phyloP scores from a whole-genome alignment of 2,329 filamentous ascomycete genomes.

The Diplocarpon mali region DNA sequence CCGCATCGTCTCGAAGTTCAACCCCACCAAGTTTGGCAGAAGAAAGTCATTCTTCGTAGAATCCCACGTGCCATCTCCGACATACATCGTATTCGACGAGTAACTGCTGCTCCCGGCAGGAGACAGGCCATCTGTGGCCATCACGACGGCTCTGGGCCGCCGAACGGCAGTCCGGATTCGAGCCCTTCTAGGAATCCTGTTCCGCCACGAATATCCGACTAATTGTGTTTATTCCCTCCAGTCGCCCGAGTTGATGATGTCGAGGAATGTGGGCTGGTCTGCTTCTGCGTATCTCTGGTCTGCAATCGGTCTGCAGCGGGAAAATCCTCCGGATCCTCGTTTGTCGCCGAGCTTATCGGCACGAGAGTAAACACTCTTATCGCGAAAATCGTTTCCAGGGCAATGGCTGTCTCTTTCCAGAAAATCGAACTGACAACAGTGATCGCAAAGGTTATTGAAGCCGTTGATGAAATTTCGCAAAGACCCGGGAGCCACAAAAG shows the following conservation, averaged over 20 bases:
- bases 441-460: constrained; percentile 1
- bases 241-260: constrained; percentile 1
- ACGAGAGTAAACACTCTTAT: constrained; percentile 4
- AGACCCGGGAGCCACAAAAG: background rate
- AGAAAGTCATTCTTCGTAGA: constrained; percentile 66
- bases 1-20: constrained; percentile 72
- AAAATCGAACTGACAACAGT: background rate
- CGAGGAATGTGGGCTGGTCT: constrained; percentile 3
- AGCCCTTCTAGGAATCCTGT: background rate
- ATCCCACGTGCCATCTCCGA: constrained; percentile 80
- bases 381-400: background rate
- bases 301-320: background rate
- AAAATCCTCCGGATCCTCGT: background rate
- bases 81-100: constrained; percentile 60
- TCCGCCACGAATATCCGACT: background rate
- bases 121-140: constrained; percentile 25
- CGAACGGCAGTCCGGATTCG: constrained; percentile 3
- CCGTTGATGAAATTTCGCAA: background rate
- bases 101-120: constrained; percentile 64
- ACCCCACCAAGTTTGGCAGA: constrained; percentile 62
- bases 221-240: background rate
- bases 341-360: background rate
- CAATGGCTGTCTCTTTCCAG: background rate
- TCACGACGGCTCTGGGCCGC: constrained; percentile 18
- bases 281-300: constrained; percentile 2